Conservation (phyloP, 73 alveolate genomes). For the Uronychia binucleata region DNA sequence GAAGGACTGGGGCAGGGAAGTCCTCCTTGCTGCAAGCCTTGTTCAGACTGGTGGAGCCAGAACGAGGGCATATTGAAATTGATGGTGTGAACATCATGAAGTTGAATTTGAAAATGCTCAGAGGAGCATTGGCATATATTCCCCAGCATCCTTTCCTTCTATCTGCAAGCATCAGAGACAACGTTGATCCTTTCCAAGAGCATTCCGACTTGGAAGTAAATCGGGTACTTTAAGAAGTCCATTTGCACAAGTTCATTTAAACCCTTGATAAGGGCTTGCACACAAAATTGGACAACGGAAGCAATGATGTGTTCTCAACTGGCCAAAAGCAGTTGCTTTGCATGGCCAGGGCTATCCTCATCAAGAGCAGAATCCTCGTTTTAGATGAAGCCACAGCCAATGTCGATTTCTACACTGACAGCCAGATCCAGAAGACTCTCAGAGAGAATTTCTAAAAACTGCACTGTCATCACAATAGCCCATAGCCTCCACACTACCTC, state of each 20-base stretch:
- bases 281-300: slow-evolving; percentile 23
- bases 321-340: slow-evolving; percentile 83
- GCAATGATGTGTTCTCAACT: slow-evolving; percentile 32
- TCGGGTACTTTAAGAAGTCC: slow-evolving; percentile 18
- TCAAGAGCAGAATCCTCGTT: slow-evolving; percentile 72
- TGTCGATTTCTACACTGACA: slow-evolving; percentile 81
- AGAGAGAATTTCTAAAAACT: slow-evolving; percentile 57
- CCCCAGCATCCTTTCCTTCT: slow-evolving; percentile 88
- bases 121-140: slow-evolving; percentile 75
- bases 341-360: slow-evolving; percentile 76
- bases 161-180: slow-evolving; percentile 80
- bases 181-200: slow-evolving; percentile 83
- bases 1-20: slow-evolving; percentile 96
- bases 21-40: slow-evolving; percentile 82
- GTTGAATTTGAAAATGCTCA: slow-evolving; percentile 67
- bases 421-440: slow-evolving; percentile 58
- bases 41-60: slow-evolving; percentile 83
- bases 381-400: slow-evolving; percentile 87
- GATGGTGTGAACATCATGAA: slow-evolving; percentile 76
- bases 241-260: slow-evolving; percentile 19
- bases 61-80: slow-evolving; percentile 73
- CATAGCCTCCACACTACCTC: slow-evolving; percentile 76
- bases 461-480: slow-evolving; percentile 83
- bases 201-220: slow-evolving; percentile 33
- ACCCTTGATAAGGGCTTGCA: slow-evolving; percentile 22